Evolutionary conservation across 2,329 filamentous ascomycete genomes (phyloP).

Genomic region (Tolypocladium cylindrosporum): DNA sequence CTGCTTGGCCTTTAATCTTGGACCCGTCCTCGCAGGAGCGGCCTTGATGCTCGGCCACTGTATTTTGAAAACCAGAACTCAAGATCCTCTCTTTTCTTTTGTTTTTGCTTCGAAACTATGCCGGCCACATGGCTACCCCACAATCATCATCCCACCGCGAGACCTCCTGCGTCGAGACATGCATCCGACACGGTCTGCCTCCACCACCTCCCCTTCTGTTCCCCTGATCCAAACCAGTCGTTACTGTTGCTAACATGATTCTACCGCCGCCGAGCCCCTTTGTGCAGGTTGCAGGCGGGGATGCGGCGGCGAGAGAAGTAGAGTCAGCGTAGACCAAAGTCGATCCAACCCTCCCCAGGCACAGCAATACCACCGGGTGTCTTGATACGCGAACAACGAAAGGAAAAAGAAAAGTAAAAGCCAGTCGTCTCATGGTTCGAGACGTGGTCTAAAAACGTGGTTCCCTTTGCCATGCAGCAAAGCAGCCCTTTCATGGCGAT

Average conservation of each 20-base stretch:
- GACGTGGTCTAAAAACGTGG: slow-evolving; percentile 37
- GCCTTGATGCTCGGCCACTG: neutral
- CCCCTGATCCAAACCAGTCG: slow-evolving; percentile 1
- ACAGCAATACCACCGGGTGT: slow-evolving; percentile 15
- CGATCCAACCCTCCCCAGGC: slow-evolving; percentile 13
- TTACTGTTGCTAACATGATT: neutral
- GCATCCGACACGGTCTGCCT: neutral
- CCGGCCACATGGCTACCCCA: slow-evolving; percentile 4
- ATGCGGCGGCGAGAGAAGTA: slow-evolving; percentile 5
- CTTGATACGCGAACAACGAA: slow-evolving; percentile 17
- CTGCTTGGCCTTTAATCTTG: neutral
- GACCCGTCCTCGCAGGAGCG: neutral
- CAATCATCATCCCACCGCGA: neutral
- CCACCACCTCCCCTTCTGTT: neutral
- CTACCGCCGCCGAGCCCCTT: neutral
- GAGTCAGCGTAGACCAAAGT: slow-evolving; percentile 8
- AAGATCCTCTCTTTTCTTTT: slow-evolving; percentile 4
- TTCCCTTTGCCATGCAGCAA: slow-evolving; percentile 26
- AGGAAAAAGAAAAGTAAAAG: slow-evolving; percentile 31
- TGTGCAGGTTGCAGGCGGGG: slow-evolving; percentile 1
- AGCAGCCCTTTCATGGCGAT: slow-evolving; percentile 14
- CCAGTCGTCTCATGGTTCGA: slow-evolving; percentile 41
- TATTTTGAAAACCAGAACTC: neutral
- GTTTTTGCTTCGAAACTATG: slow-evolving; percentile 4
- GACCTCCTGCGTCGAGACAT: neutral